Conservation (phyloP, 345 rosid genomes). For the rapeseed (Brassica napus) region DNA sequence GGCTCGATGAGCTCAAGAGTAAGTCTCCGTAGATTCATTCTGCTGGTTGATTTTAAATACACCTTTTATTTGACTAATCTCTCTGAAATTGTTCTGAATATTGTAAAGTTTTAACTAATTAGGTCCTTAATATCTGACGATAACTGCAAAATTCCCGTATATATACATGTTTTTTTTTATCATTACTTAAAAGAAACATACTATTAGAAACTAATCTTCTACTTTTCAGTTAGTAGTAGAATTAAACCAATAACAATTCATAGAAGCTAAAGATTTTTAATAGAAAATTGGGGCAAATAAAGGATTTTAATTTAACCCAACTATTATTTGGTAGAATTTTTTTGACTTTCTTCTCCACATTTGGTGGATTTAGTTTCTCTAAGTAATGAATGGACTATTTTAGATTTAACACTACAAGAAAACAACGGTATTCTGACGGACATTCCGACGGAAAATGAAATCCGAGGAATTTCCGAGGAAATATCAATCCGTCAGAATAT, state of each 20-base stretch:
- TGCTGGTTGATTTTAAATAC: neutral
- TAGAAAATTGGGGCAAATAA: neutral
- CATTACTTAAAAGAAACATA: too few relatives aligned
- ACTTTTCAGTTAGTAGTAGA: neutral
- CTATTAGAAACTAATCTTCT: neutral
- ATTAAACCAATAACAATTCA: neutral
- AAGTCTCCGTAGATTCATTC: neutral
- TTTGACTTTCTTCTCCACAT: conserved; percentile 3
- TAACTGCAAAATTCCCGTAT: too few relatives aligned
- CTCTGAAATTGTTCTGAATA: too few relatives aligned
- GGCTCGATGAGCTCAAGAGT: conserved; percentile 73
- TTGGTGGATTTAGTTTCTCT: neutral
- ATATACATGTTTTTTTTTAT: too few relatives aligned
- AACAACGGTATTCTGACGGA: too few relatives aligned
- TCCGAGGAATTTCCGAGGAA: too few relatives aligned
- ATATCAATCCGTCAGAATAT: too few relatives aligned
- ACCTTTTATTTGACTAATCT: neutral
- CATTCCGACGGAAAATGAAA: too few relatives aligned
- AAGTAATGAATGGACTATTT: neutral
- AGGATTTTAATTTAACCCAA: neutral
- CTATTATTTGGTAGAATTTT: neutral
- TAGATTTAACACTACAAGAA: neutral
- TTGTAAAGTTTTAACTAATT: too few relatives aligned
- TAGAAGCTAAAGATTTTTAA: neutral
- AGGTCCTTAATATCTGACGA: neutral